Conservation (phyloP, 208 protist genomes). For the Leishmania tarentolae region DNA sequence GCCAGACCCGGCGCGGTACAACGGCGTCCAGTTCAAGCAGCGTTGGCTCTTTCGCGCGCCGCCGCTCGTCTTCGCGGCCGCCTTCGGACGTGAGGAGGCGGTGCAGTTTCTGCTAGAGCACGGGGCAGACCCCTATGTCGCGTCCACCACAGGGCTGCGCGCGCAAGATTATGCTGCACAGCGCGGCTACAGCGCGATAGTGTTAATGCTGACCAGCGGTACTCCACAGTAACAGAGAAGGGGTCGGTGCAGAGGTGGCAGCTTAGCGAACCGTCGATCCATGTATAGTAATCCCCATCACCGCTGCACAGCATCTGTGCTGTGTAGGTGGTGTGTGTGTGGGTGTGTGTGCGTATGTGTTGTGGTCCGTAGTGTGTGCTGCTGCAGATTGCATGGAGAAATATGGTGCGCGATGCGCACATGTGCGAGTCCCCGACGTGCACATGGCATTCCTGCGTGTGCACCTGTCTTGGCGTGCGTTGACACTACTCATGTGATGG, state of each 20-base stretch:
- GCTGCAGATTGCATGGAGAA: background rate
- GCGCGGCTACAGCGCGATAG: conserved; percentile 67
- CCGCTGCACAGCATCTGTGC: background rate
- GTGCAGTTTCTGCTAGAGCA: conserved; percentile 61
- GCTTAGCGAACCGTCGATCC: background rate
- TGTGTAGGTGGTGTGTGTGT: background rate
- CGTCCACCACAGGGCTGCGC: conserved; percentile 65
- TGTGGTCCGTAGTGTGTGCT: background rate
- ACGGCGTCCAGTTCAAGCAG: conserved; percentile 72
- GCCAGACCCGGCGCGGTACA: conserved; percentile 60
- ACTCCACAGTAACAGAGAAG: background rate
- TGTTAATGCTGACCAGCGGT: conserved; percentile 35
- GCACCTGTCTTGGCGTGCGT: too few relatives aligned
- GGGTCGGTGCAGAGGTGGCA: background rate
- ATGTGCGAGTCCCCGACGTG: too few relatives aligned
- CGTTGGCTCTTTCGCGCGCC: conserved; percentile 73
- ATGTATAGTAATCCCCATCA: background rate
- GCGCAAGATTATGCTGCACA: conserved; percentile 70
- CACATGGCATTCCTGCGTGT: background rate
- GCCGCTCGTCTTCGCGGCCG: conserved; percentile 76
- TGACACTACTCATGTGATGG: too few relatives aligned
- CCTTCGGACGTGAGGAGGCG: conserved; percentile 77
- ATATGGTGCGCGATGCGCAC: background rate
- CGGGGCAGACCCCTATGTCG: conserved; percentile 45
- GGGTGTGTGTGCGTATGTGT: background rate